Percentiles rank a stretch among this genome's conserved stretches.
Conservation (phyloP, 805 yeast species). For the Sungouiozyma intestinalis region DNA sequence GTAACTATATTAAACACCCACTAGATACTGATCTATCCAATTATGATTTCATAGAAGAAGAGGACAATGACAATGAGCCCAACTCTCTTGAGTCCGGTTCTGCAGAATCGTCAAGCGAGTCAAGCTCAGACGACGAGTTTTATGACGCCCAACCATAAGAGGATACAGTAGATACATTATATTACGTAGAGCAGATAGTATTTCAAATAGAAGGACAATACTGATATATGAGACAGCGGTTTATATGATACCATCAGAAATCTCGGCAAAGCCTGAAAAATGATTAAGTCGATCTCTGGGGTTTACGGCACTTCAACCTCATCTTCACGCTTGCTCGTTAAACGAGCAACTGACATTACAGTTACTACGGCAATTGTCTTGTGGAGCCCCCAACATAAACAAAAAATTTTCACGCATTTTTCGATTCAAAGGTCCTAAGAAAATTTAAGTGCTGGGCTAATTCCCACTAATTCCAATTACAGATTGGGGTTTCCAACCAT, state of each 20-base stretch:
- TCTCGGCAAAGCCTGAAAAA: too few species aligned
- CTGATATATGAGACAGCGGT: too few species aligned
- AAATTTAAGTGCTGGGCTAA: background rate
- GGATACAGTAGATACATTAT: too few species aligned
- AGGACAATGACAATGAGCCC: background rate
- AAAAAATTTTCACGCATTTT: background rate
- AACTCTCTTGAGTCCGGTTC: too few species aligned
- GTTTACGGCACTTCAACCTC: too few species aligned
- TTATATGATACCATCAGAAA: too few species aligned
- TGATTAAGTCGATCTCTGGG: too few species aligned
- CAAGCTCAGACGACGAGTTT: background rate
- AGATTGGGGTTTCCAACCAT: background rate
- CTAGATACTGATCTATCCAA: slow-evolving; percentile 29
- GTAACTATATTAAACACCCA: slow-evolving; percentile 85
- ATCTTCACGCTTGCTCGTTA: too few species aligned
- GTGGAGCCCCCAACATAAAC: background rate
- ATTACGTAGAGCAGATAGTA: too few species aligned
- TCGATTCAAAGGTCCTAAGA: background rate
- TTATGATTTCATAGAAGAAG: too few species aligned
- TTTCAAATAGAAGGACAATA: too few species aligned
- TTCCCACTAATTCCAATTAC: background rate
- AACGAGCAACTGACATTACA: background rate
- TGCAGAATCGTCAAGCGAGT: too few species aligned
- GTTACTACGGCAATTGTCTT: background rate
- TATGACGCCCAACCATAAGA: background rate